Percentiles rank a stretch among this genome's conserved stretches.
These are phyloP conservation scores for Ammopiptanthus mongolicus DNA, from an alignment of 306 rosid genomes.

Conservation along the genomic window DNA sequence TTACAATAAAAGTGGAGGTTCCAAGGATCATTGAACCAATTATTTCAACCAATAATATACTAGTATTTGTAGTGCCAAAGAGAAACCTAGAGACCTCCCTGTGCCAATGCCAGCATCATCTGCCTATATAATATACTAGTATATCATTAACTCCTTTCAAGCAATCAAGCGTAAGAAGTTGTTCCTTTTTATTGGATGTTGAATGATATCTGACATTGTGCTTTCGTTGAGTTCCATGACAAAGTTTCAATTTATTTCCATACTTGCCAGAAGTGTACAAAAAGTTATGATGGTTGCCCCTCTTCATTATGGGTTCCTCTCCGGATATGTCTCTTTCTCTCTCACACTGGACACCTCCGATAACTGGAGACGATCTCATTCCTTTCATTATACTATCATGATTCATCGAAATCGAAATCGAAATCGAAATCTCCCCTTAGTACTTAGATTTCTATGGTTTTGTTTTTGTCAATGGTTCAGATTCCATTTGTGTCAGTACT, in stretches of 20 bases:
- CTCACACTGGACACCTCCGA: too few relatives aligned
- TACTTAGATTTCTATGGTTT: slow-evolving; percentile 15
- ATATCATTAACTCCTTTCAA: background rate
- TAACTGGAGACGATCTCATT: too few relatives aligned
- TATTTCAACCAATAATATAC: too few relatives aligned
- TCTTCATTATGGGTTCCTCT: too few relatives aligned
- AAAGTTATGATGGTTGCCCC: slow-evolving; percentile 2
- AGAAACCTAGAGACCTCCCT: background rate
- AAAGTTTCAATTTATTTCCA: slow-evolving; percentile 25
- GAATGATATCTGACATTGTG: background rate
- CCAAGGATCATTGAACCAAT: too few relatives aligned
- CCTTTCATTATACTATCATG: too few relatives aligned
- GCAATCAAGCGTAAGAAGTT: slow-evolving; percentile 13
- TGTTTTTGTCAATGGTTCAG: slow-evolving; percentile 30
- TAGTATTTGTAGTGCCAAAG: background rate
- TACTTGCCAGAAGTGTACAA: slow-evolving; percentile 23
- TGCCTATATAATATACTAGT: too few relatives aligned
- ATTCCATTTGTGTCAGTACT: slow-evolving; percentile 30
- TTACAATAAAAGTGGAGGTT: too few relatives aligned
- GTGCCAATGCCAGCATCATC: background rate
- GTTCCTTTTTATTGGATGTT: slow-evolving; percentile 7
- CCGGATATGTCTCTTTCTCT: too few relatives aligned
- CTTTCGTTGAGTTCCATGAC: slow-evolving; percentile 21
- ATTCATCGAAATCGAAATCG: slow-evolving; percentile 11
- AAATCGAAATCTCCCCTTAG: background rate